These are phyloP conservation scores for Chytridium lagenaria DNA, from an alignment of 371 early-diverging fungal genomes.

Conservation along the genomic window DNA sequence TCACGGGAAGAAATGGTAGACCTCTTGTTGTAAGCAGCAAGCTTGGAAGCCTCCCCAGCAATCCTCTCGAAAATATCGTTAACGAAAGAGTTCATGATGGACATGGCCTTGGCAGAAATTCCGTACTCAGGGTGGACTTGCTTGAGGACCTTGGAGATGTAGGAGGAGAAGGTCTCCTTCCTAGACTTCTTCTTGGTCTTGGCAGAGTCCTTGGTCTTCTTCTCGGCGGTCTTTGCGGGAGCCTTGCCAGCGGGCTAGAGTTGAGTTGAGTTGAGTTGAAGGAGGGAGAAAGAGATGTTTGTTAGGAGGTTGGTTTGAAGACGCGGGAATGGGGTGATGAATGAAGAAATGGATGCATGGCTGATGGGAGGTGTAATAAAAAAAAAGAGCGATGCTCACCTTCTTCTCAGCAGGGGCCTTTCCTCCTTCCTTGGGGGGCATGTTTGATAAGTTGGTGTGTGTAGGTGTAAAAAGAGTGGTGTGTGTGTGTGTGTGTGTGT, in stretches of 20 bases:
- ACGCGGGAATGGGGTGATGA: too few relatives aligned
- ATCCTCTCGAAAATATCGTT: slow-evolving; percentile 97
- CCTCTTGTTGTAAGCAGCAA: slow-evolving; percentile 92
- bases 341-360: too few relatives aligned
- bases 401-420: too few relatives aligned
- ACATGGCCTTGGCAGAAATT: slow-evolving; percentile 99
- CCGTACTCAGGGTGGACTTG: slow-evolving; percentile 98
- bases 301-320: too few relatives aligned
- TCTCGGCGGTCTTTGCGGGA: slow-evolving; percentile 76
- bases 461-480: too few relatives aligned
- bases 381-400: too few relatives aligned
- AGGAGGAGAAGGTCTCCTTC: slow-evolving; percentile 93
- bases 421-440: slow-evolving; percentile 54
- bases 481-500: too few relatives aligned
- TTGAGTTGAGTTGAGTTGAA: background rate
- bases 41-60: slow-evolving; percentile 85
- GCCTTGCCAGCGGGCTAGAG: slow-evolving; percentile 48
- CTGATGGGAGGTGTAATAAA: too few relatives aligned
- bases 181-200: slow-evolving; percentile 43
- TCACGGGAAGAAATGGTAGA: slow-evolving; percentile 95
- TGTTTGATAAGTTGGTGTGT: slow-evolving; percentile 15
- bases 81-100: slow-evolving; percentile 97
- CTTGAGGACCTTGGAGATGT: slow-evolving; percentile 96
- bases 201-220: slow-evolving; percentile 61
- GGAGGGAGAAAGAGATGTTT: background rate